These are phyloP conservation scores for Lolium rigidum DNA, from an alignment of 176 grass and related monocot genomes.

Conservation along the genomic window DNA sequence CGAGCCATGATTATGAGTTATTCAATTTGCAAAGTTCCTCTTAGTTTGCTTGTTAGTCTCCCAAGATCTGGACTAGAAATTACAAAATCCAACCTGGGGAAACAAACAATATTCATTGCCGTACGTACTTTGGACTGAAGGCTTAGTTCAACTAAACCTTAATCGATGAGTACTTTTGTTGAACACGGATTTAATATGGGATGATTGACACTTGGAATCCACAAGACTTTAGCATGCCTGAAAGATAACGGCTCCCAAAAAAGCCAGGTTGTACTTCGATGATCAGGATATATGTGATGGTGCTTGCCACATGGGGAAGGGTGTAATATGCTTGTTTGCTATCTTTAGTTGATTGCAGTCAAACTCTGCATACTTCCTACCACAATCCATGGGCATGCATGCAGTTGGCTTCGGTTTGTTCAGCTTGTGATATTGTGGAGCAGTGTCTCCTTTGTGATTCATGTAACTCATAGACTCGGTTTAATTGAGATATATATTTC, in stretches of 20 bases:
- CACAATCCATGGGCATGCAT: not conserved
- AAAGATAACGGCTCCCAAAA: conserved; percentile 4
- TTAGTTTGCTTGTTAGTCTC: not conserved
- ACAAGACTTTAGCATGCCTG: not conserved
- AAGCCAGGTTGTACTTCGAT: conserved; percentile 7
- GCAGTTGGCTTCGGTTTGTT: not conserved
- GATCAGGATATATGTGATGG: not conserved
- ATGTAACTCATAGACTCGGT: not conserved
- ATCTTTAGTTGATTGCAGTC: not conserved
- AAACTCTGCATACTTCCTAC: not conserved
- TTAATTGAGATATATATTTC: not conserved
- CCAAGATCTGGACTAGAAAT: not conserved
- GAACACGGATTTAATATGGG: conserved; percentile 23
- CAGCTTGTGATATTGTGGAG: not conserved
- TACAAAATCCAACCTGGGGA: conserved; percentile 23
- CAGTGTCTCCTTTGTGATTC: not conserved
- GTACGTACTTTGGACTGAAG: not conserved
- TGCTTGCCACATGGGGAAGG: conserved; percentile 10
- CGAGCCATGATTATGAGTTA: not conserved
- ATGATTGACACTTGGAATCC: conserved; percentile 53
- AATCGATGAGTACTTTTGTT: not conserved
- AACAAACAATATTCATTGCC: conserved; percentile 18
- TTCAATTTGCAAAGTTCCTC: not conserved
- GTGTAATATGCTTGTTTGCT: not conserved
- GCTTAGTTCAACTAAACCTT: conserved; percentile 12